A percentile compares a stretch with the other conserved stretches of the same genome.
Conservation (phyloP, 225 moss, liverwort and hornwort genomes). For the Antitrichia curtipendula region DNA sequence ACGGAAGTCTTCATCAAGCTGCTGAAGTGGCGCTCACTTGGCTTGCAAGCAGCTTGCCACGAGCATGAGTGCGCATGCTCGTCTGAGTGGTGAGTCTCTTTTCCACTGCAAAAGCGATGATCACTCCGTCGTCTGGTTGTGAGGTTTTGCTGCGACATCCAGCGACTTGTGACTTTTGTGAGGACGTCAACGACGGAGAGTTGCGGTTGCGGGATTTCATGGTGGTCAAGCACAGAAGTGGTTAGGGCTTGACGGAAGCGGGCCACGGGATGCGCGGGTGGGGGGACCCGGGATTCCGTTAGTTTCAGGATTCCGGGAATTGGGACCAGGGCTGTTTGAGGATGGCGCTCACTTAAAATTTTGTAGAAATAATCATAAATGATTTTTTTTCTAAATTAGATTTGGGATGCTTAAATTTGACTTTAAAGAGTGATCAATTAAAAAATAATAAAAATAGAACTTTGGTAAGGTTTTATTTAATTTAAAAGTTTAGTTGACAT, state of each 20-base stretch:
- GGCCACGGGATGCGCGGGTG: neutral
- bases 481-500: too few relatives aligned
- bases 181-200: neutral
- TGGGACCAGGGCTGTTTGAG: neutral
- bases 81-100: neutral
- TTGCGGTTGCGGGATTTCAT: neutral
- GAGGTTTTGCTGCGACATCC: neutral
- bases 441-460: too few relatives aligned
- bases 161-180: neutral
- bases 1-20: neutral
- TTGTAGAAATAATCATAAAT: too few relatives aligned
- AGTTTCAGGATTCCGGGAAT: neutral
- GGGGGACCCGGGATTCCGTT: neutral
- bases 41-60: slow-evolving; percentile 11
- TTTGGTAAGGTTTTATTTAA: too few relatives aligned
- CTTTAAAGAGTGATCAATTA: too few relatives aligned
- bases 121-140: neutral
- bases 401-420: too few relatives aligned
- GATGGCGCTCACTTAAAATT: neutral
- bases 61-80: neutral
- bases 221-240: neutral
- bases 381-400: too few relatives aligned
- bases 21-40: neutral
- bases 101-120: neutral
- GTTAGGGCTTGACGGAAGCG: neutral